A percentile compares a stretch with the other conserved stretches of the same genome.
phyloP scores from a whole-genome alignment of 495 filamentous ascomycete species.

The Talaromyces adpressus region DNA sequence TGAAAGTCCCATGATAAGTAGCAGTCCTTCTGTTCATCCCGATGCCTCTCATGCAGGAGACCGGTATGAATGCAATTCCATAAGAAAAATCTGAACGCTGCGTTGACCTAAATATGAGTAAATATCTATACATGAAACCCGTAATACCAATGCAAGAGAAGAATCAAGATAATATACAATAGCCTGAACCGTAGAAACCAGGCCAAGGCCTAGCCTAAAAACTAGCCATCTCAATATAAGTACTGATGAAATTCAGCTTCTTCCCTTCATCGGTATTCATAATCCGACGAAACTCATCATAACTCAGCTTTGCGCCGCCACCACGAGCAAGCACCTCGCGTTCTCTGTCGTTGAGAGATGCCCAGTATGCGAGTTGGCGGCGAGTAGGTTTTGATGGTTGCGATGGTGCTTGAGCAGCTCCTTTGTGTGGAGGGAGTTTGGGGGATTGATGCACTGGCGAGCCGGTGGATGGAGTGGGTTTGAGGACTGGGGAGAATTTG shows the following conservation, averaged over 20 bases:
- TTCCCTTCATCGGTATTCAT: slow-evolving; percentile 58
- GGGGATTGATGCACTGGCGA: slow-evolving; percentile 21
- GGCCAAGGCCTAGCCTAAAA: slow-evolving; percentile 28
- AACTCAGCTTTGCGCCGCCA: slow-evolving; percentile 65
- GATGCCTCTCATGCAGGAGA: neutral
- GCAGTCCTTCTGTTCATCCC: neutral
- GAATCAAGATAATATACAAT: neutral
- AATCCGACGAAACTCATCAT: slow-evolving; percentile 63
- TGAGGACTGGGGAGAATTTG: slow-evolving; percentile 17
- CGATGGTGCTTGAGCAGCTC: slow-evolving; percentile 10
- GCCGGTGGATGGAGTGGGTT: slow-evolving; percentile 29
- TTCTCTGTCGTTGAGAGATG: slow-evolving; percentile 51
- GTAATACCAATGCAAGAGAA: neutral
- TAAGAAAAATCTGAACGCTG: neutral
- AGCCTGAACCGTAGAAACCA: neutral
- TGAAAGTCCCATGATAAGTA: neutral
- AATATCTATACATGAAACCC: neutral
- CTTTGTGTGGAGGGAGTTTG: slow-evolving; percentile 10
- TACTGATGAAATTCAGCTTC: slow-evolving; percentile 67
- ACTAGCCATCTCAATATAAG: slow-evolving; percentile 77
- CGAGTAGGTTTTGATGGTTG: slow-evolving; percentile 22
- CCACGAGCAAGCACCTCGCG: slow-evolving; percentile 61
- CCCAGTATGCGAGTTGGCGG: slow-evolving; percentile 44
- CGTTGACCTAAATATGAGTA: neutral
- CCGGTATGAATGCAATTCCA: neutral